Base-by-base conservation (phyloP, 192 early-diverging fungal species). In the Gigaspora rosea region DNA sequence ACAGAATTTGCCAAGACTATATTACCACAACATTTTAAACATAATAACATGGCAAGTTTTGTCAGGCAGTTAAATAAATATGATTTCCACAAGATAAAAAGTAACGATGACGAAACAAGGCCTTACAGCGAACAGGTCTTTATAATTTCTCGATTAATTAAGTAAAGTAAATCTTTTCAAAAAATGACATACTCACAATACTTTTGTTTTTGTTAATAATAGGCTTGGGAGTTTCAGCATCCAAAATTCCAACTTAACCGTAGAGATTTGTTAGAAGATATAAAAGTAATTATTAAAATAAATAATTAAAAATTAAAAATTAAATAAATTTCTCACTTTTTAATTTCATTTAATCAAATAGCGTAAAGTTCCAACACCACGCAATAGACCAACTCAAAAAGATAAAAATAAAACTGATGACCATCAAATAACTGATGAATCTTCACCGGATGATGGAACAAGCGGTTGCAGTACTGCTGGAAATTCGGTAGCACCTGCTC, bases 191-290 rank as follows among this genome's bases (percentile, higher is more conserved):
- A n/a, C n/a, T n/a, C n/a, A n/a, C n/a, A n/a, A n/a, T n/a, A n/a
- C n/a, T n/a, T n/a, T 18, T 54, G 51, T 5, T 18, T 54, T 54
- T 54, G 2, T 54, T 54, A n/a, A n/a, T 54, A 54, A 35, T 73
- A 86, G 85, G 81, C 85, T 9, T 91, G 89, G 91, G 91, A 90
- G 65, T 92, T 90, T 75, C 80, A 84, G 33, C 90, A 92, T 76
- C 91, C 91, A 52, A 82, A 89, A 56, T 91, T 91, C 52, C 86
- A 85, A 33, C 78, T 84, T 8, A 84, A 89, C 69, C 82, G 82
- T 66, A 80, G 80, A 47, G 84, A 89, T 67, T 56, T 85, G 27
- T 75, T 90, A 13, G 85, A 86, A 77, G 85, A 86, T 20, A 89
- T 90, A 63, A 87, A 85, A 71, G 82, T 83, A 75, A 67, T 12